Evolutionary conservation across 768 basidiomycete species (phyloP).

Genomic region (Phaeotremella fagi): DNA sequence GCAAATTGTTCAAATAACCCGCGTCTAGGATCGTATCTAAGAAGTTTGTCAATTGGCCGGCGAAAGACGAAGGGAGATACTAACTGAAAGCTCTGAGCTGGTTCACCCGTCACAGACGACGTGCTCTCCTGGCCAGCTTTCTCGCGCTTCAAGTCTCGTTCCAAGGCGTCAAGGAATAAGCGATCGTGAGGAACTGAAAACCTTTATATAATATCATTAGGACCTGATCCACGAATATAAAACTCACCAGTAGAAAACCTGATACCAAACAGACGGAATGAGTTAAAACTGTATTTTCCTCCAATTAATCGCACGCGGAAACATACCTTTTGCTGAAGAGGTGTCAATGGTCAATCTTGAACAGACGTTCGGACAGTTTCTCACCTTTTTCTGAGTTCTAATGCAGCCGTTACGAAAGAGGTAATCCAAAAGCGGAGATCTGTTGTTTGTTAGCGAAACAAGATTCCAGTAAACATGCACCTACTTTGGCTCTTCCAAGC

Average conservation of each 20-base stretch:
- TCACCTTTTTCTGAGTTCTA: conserved; percentile 88
- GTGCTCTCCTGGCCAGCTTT: conserved; percentile 85
- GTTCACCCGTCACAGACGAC: conserved; percentile 69
- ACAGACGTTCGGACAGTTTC: not conserved
- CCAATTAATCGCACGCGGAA: too few species aligned
- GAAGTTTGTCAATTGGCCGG: not conserved
- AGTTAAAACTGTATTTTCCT: conserved; percentile 49
- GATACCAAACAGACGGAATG: conserved; percentile 38
- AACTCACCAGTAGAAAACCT: conserved; percentile 93
- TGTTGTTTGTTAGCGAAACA: conserved; percentile 40
- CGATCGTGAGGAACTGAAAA: conserved; percentile 96
- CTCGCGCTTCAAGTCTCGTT: conserved; percentile 92
- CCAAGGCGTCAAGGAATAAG: conserved; percentile 91
- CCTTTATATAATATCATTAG: conserved; percentile 52
- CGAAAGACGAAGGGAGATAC: conserved; percentile 1
- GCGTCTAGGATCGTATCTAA: conserved; percentile 70
- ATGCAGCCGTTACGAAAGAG: conserved; percentile 96
- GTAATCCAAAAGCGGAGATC: conserved; percentile 84
- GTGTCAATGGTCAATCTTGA: too few species aligned
- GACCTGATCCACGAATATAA: not conserved
- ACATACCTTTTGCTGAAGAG: conserved; percentile 36
- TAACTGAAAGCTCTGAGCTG: conserved; percentile 71
- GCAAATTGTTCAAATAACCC: conserved; percentile 86
- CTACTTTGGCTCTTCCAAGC: conserved; percentile 87
- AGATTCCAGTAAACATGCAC: not conserved